Evolutionary conservation across 768 basidiomycete genomes (phyloP), one percentile per base, ranked within the genome.

Genomic region (Gloeopeniophorella convolvens): DNA sequence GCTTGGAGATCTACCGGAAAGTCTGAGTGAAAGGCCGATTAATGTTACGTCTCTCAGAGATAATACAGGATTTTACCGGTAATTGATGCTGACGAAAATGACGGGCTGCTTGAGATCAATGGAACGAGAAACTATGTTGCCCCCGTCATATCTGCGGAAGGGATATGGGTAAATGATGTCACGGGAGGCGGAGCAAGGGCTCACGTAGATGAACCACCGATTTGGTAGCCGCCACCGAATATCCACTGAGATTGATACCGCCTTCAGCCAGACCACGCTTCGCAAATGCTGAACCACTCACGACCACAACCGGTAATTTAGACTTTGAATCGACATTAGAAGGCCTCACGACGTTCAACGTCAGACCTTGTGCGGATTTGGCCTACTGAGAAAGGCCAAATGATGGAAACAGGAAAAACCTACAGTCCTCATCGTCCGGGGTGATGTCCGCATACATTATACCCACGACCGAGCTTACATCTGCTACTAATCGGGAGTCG

Each of bases 81-180:
- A 66, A 44, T 64, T 66, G 15, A 62, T 54, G 27, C 55, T 61
- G n/a, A 66, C 63, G 42, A 50, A 58, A 15, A 65, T 43, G 44
- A 63, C 28, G 0, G 63, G 63, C 34, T 61, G 36, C 0, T 44
- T 42, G 20, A 63, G 43, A 13, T 58, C 55, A 9, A 65, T 51
- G 8, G 63, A 62, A 3, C 64, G 51, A 13, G 44, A 16, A 23
- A 65, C 62, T 3, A 65, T 31, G 0, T 15, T 30, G 8, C 48
- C 44, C 5, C 64, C 63, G 46, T 63, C 59, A n/a, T 62, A 62
- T 4, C 46, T 56, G 28, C 21, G 26, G 20, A 28, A 2, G 42
- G 15, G 30, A 27, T 1, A 10, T 30, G 42, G n/a, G 32, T n/a
- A 3, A 1, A 1, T n/a, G 13, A n/a, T 3, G n/a, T 30, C 16